A percentile compares a stretch with the other conserved stretches of the same genome.
Conservation (phyloP, 2,329 filamentous ascomycete species). For the Ploettnerulaceae sp. region DNA sequence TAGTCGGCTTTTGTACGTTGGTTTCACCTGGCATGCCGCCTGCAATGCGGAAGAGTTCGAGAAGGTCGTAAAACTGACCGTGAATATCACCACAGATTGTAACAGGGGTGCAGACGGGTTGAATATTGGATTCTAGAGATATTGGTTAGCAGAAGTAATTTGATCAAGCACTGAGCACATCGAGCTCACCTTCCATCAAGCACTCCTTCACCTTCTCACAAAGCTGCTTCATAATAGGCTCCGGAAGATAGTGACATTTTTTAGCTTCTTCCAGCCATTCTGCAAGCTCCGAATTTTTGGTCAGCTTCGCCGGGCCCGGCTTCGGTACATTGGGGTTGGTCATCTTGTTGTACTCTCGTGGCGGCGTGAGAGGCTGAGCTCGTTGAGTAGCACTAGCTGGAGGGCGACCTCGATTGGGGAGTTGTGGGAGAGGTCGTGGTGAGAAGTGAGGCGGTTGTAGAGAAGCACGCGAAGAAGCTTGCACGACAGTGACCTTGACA, state of each 20-base stretch:
- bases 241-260: slow-evolving; percentile 93
- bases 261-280: slow-evolving; percentile 97
- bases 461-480: not conserved
- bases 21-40: slow-evolving; percentile 92
- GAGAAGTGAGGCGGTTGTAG: not conserved
- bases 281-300: slow-evolving; percentile 78
- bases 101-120: slow-evolving; percentile 93
- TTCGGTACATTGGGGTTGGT: slow-evolving; percentile 59
- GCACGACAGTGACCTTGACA: not conserved
- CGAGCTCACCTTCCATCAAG: slow-evolving; percentile 81
- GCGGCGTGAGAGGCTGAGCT: slow-evolving; percentile 5
- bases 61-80: slow-evolving; percentile 95
- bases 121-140: slow-evolving; percentile 88
- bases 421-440: slow-evolving; percentile 2
- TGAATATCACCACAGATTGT: slow-evolving; percentile 98
- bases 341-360: slow-evolving; percentile 5
- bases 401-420: too few relatives aligned
- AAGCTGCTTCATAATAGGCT: slow-evolving; percentile 95
- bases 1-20: slow-evolving; percentile 62
- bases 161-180: not conserved
- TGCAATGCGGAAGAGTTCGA: slow-evolving; percentile 93
- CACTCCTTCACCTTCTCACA: slow-evolving; percentile 99
- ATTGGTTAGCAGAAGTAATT: slow-evolving; percentile 19
- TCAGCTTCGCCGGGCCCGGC: slow-evolving; percentile 83
- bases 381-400: too few relatives aligned